These are phyloP conservation scores for Leucoagaricus sp. DNA, from an alignment of 1,284 basidiomycete species.

Conservation along the genomic window DNA sequence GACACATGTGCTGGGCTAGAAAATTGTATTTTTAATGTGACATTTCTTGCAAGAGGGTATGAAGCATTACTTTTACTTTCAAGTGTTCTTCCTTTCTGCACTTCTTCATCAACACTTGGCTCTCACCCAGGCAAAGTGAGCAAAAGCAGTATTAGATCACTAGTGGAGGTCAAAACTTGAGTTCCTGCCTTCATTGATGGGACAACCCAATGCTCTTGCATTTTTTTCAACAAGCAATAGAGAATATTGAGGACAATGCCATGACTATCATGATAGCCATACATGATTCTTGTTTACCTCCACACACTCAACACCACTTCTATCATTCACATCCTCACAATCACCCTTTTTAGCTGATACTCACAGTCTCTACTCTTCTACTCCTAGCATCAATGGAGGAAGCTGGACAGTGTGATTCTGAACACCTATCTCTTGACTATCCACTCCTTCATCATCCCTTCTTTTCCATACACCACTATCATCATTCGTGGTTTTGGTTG, in stretches of 20 bases:
- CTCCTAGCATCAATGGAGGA: not conserved
- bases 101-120: conserved; percentile 1
- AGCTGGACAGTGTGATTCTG: conserved; percentile 62
- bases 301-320: not conserved
- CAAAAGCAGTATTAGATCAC: conserved; percentile 16
- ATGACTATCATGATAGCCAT: conserved; percentile 61
- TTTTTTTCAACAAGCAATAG: conserved; percentile 62
- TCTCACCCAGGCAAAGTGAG: not conserved
- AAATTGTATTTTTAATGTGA: conserved; percentile 80
- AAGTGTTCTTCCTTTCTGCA: conserved; percentile 39
- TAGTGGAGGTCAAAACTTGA: conserved; percentile 45
- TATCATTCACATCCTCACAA: too few relatives aligned
- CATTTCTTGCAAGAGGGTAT: conserved; percentile 69
- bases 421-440: conserved; percentile 23
- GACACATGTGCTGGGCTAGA: conserved; percentile 86
- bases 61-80: conserved; percentile 69
- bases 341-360: too few relatives aligned
- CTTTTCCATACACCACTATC: too few relatives aligned
- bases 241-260: conserved; percentile 82
- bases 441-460: conserved; percentile 12
- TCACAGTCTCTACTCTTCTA: not conserved
- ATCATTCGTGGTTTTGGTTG: too few relatives aligned
- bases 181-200: conserved; percentile 64
- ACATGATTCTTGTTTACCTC: conserved; percentile 38
- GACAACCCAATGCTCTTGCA: conserved; percentile 51